phyloP scores from a whole-genome alignment of 2,329 filamentous ascomycete genomes.

The Parastagonospora nodorum region DNA sequence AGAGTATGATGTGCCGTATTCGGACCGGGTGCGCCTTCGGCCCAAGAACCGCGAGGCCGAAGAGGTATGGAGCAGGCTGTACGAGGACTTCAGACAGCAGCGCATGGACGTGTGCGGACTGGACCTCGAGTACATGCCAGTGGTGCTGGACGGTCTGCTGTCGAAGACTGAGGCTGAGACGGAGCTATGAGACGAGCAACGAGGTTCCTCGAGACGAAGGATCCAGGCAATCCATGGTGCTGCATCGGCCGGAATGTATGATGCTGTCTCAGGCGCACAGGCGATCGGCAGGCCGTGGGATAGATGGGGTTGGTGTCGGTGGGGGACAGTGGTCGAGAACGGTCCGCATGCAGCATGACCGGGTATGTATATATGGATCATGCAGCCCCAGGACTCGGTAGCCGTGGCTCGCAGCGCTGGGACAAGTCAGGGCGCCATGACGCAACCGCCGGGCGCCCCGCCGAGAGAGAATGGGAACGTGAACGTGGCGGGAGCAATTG shows the following conservation, averaged over 20 bases:
- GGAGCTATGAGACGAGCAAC: conserved; percentile 11
- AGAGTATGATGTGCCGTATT: conserved; percentile 56
- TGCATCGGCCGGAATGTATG: neutral
- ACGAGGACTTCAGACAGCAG: conserved; percentile 55
- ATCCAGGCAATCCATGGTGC: neutral
- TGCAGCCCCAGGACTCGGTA: conserved; percentile 2
- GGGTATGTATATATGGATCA: conserved; percentile 5
- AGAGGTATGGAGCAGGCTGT: conserved; percentile 56
- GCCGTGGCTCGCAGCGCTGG: neutral
- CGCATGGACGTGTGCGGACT: conserved; percentile 60
- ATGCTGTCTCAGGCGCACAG: neutral
- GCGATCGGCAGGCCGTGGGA: neutral
- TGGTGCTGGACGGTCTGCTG: conserved; percentile 17
- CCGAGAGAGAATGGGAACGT: neutral
- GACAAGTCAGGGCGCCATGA: conserved; percentile 14
- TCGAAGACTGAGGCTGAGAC: conserved; percentile 1
- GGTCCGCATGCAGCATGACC: conserved; percentile 7
- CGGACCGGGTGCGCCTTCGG: conserved; percentile 46
- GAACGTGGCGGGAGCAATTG: too few species aligned
- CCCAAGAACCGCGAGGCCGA: conserved; percentile 54
- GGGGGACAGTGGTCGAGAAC: conserved; percentile 6
- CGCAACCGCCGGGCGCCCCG: neutral
- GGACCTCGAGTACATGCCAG: conserved; percentile 53
- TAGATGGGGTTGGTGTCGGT: neutral
- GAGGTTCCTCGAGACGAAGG: neutral